phyloP scores from a whole-genome alignment of 331 rosid genomes.

The Malus hybrid region DNA sequence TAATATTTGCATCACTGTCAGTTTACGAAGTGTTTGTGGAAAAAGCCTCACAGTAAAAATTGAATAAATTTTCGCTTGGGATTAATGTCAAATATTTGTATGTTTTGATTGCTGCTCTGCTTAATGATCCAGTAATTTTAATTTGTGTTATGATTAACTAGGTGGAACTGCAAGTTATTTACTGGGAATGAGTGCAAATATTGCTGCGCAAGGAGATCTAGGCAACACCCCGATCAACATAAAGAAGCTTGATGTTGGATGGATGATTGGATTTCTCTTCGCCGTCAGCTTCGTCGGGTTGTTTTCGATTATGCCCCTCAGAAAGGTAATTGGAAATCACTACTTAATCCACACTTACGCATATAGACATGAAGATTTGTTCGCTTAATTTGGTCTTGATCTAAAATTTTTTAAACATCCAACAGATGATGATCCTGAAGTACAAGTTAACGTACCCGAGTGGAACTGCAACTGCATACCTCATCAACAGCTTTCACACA shows the following conservation, averaged over 20 bases:
- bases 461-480: constrained; percentile 81
- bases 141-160: not conserved
- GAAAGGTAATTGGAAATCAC: constrained; percentile 40
- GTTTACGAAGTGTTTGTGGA: no score
- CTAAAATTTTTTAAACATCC: not conserved
- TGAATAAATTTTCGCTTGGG: no score
- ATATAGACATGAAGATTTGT: not conserved
- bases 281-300: constrained; percentile 61
- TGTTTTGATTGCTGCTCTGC: not conserved
- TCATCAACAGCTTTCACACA: constrained; percentile 72
- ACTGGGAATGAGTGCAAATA: constrained; percentile 51
- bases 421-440: constrained; percentile 61
- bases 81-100: not conserved
- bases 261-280: constrained; percentile 73
- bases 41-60: no score
- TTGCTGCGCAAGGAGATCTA: constrained; percentile 49
- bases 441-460: constrained; percentile 76
- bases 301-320: not conserved
- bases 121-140: not conserved
- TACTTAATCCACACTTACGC: not conserved
- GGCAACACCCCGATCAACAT: constrained; percentile 44
- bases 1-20: no score
- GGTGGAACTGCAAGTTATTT: constrained; percentile 78
- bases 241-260: constrained; percentile 43
- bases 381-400: not conserved